Conservation (phyloP, 805 yeast genomes). For the Teunomyces lycoperdinae region DNA sequence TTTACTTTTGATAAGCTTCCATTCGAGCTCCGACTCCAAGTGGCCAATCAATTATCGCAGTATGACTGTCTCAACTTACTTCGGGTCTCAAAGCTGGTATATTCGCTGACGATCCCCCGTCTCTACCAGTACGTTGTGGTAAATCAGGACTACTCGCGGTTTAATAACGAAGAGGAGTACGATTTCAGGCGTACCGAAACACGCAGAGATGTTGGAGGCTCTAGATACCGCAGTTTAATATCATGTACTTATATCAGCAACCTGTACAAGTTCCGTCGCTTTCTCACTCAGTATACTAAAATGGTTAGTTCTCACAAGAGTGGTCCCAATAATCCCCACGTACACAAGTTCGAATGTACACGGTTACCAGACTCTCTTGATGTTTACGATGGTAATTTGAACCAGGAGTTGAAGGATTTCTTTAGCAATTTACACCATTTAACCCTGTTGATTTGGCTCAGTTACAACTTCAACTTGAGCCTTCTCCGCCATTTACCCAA, state of each 20-base stretch:
- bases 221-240: neutral
- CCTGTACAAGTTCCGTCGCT: conserved; percentile 37
- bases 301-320: conserved; percentile 2
- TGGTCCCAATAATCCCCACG: conserved; percentile 10
- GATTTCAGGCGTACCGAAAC: conserved; percentile 6
- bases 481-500: conserved; percentile 31
- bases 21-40: conserved; percentile 29
- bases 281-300: conserved; percentile 17
- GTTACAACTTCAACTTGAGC: conserved; percentile 27
- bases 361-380: conserved; percentile 43
- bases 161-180: conserved; percentile 25
- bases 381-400: conserved; percentile 30
- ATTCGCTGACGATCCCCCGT: conserved; percentile 28
- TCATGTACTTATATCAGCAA: conserved; percentile 34
- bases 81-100: conserved; percentile 26
- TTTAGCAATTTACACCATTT: conserved; percentile 22
- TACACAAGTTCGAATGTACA: conserved; percentile 25
- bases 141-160: conserved; percentile 34
- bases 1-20: conserved; percentile 31
- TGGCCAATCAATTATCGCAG: conserved; percentile 36
- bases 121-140: conserved; percentile 40
- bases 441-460: conserved; percentile 31
- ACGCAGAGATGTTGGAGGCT: neutral
- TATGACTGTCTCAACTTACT: conserved; percentile 35
- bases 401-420: conserved; percentile 21